Evolutionary conservation across 2,329 filamentous ascomycete species (phyloP), one percentile per base, ranked within the genome.

Genomic region (Tolypocladium ovalisporum): DNA sequence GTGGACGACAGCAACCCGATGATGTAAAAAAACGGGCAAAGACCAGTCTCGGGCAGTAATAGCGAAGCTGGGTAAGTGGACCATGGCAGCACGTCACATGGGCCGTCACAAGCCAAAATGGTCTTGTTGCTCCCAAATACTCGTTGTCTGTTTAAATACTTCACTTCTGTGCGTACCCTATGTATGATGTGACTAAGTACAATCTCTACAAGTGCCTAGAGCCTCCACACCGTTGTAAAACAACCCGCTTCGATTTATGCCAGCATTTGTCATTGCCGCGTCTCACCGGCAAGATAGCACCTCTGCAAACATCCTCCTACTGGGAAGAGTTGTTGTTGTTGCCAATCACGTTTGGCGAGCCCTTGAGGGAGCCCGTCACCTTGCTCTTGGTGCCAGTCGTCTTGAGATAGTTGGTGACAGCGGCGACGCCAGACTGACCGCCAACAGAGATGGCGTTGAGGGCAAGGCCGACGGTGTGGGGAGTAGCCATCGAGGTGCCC

Each of bases 401-500:
- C 61, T 68, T 69, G 59, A 82, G 71, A 61, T 74, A 70, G 59
- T 66, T 60, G 56, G 71, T 73, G 51, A 82, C 72, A 40, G 67
- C 75, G 44, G 59, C 53, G 40, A 67, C 62, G 29, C 67, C 68
- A 53, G 63, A 65, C 37, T 67, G 40, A 40, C 72, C 71, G 58
- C 79, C 68, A 17, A 81, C 70, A 12, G 73, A 73, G 57, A 84
- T 71, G 52, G 73, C 67, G 65, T 76, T 76, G 17, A 75, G 67
- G 27, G 62, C 81, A 29, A 87, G 72, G 32, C 84, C 85, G 36
- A 79, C 75, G 59, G 87, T 73, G 65, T 86, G 83, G 1, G 84
- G 84, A 4, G 76, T 71, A 4, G 84, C 81, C 83, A 86, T 86
- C n/a, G 78, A 83, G 13, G 85, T 87, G 39, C 84, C 85, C 17